Evolutionary conservation across 495 filamentous ascomycete genomes (phyloP), one percentile per base, ranked within the genome.

Genomic region (Polyplosphaeria fusca): DNA sequence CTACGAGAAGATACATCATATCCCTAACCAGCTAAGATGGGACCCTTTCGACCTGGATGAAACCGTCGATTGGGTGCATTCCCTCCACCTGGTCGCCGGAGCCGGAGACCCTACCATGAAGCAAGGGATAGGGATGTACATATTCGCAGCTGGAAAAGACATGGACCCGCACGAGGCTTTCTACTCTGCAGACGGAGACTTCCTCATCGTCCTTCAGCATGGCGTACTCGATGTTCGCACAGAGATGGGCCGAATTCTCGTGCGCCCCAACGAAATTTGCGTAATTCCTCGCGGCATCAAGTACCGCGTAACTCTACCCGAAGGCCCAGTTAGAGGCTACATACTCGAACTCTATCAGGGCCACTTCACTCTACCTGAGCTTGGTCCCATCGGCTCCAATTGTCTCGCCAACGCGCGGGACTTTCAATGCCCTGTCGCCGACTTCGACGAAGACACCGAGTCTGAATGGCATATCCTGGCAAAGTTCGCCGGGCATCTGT

Each of bases 1-100:
- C 23, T 61, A 66, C 42, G 69, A 77, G 37, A 79, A 81, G 63
- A 72, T 83, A 27, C 78, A 83, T 63, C 77, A 83, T 32, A 83
- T 85, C 42, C 91, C 91, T 9, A 95, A 95, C 64, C 91, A 95
- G 68, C 74, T 95, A 14, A 86, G 91, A 37, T 96, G 91, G 91
- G 83, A 90, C 61, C 91, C 91, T 5, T 95, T 95, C 61, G 89
- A 94, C 37, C 55, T 86, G 47, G 82, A 89, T 62, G 76, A 82
- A 67, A 78, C 74, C 4, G 81, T 85, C 1, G 88, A 93, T 68
- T 95, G 89, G 77, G 82, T 92, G 16, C 82, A 88, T 47, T 84
- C 86, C 11, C 67, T 96, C 52, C 83, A 84, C 37, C 76, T 90
- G 20, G 76, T 95, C 4, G 89, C 87, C 5, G 91, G 89, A 12